phyloP scores from a whole-genome alignment of 176 grass and related monocot genomes.

The Saccharum officinarum region DNA sequence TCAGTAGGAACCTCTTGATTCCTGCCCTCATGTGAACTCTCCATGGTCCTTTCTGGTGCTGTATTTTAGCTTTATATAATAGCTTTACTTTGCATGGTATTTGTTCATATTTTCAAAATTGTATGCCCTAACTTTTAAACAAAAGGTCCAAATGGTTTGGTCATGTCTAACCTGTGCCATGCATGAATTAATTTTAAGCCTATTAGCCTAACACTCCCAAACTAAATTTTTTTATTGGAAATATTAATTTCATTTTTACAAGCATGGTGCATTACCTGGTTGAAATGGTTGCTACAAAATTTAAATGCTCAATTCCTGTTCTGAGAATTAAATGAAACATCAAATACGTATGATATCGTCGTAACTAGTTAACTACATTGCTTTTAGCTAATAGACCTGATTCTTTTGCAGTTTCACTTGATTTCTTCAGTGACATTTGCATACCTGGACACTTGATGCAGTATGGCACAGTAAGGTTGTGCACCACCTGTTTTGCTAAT shows the following conservation, averaged over 20 bases:
- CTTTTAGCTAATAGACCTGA: conserved; percentile 29
- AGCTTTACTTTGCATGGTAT: not conserved
- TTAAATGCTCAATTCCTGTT: not conserved
- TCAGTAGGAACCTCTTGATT: conserved; percentile 6
- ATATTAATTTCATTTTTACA: not conserved
- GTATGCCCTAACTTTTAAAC: not conserved
- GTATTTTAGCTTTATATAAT: not conserved
- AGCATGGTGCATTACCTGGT: not conserved
- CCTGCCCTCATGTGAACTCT: not conserved
- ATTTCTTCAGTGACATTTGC: conserved; percentile 83
- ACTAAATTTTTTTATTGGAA: not conserved
- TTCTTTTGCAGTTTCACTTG: conserved; percentile 82
- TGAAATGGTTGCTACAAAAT: not conserved
- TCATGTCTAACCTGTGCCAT: not conserved
- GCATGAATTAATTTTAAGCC: not conserved
- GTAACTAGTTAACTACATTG: conserved; percentile 3
- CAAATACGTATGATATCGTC: not conserved
- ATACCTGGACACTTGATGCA: conserved; percentile 68
- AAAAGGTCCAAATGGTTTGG: not conserved
- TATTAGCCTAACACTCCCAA: no score
- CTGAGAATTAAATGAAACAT: not conserved
- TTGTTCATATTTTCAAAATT: conserved; percentile 23
- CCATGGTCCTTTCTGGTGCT: not conserved
- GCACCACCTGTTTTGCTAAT: conserved; percentile 4
- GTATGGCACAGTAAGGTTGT: conserved; percentile 52